Evolutionary conservation across 306 rosid species (phyloP), one percentile per base, ranked within the genome.

Genomic region (Quillaja saponaria): DNA sequence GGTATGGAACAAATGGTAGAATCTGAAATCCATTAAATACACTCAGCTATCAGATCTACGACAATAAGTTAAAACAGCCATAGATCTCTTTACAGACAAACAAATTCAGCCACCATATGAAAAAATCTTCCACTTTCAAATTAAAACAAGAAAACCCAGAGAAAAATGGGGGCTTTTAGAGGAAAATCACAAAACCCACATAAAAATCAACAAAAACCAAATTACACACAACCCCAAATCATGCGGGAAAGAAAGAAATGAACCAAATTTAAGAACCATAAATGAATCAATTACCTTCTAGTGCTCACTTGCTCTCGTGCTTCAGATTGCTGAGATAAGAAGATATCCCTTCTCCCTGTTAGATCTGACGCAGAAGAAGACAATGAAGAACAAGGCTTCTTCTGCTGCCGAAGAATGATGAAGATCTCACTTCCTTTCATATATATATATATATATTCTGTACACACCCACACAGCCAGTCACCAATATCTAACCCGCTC

Each of bases 1-100:
- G 49, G 14, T 34, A 59, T 41, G 25, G 37, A 52, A 50, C 68
- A 73, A 35, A 47, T 11, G 9, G n/a, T 1, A 63, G 46, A 71
- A 55, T 69, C 64, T 34, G 49, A 60, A 71, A 28, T 44, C 63
- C 25, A 49, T 13, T 2, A 3, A 49, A 55, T 25, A 17, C 63
- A 67, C 16, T 40, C 25, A 39, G 13, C 55, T 14, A 49, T 55
- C 80, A 84, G 83, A 82, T 80, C 86, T 68, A 64, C 49, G 53
- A 48, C 41, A 61, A 35, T 15, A 53, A 10, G 50, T 34, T 39
- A 45, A 40, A 73, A 39, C 65, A 64, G 45, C 72, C 64, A 46
- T 55, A 63, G 85, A 75, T 80, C 87, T 63, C 71, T 13, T 61
- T n/a, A 42, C 39, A 69, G 44, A 44, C 49, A 52, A 52, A 72